Evolutionary conservation across 257 asterid species (phyloP).

Genomic region (Anisodus tanguticus): DNA sequence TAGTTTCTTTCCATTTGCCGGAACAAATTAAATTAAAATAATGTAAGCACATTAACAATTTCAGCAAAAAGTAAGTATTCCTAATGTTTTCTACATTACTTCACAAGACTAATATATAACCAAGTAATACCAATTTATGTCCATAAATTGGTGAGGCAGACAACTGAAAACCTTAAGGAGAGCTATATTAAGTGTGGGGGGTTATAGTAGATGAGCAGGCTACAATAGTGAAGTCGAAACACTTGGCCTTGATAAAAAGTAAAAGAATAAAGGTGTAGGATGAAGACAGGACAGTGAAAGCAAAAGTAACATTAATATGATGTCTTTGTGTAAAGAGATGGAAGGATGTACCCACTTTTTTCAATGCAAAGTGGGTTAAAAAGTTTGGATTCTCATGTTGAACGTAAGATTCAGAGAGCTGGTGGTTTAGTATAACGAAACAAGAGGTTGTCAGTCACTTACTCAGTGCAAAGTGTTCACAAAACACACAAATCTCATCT

Average conservation of each 20-base stretch:
- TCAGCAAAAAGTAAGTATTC: neutral
- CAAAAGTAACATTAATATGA: neutral
- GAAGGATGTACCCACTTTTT: neutral
- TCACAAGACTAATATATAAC: neutral
- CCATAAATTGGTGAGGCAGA: neutral
- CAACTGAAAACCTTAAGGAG: neutral
- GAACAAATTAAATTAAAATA: neutral
- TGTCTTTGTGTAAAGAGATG: neutral
- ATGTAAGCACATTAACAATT: neutral
- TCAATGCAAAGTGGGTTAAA: neutral
- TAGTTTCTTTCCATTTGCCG: neutral
- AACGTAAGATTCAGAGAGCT: neutral
- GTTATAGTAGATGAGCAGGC: neutral
- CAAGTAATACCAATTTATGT: neutral
- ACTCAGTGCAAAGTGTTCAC: neutral
- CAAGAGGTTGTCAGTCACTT: neutral
- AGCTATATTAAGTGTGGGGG: neutral
- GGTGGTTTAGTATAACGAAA: neutral
- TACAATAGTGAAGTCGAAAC: slow-evolving; percentile 13
- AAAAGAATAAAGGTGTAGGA: slow-evolving; percentile 13
- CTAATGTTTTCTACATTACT: neutral
- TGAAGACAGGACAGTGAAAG: slow-evolving; percentile 7
- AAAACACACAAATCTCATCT: neutral
- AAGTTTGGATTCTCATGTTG: neutral
- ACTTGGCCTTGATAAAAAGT: neutral